These are phyloP conservation scores for Gymnopilus dilepis DNA, from an alignment of 768 basidiomycete species.

Conservation along the genomic window DNA sequence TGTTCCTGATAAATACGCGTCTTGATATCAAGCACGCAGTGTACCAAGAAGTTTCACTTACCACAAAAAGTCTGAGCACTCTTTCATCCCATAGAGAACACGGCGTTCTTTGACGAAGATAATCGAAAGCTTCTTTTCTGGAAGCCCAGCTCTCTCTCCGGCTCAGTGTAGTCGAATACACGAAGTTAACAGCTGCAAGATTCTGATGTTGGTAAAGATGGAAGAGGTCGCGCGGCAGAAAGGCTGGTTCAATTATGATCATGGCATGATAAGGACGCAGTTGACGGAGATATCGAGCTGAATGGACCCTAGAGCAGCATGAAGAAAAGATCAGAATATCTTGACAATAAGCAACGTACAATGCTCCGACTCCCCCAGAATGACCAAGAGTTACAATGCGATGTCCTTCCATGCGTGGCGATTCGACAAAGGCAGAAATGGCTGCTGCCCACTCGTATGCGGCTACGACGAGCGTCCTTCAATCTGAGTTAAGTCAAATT, in stretches of 20 bases:
- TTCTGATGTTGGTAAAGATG: constrained; percentile 32
- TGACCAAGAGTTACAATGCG: constrained; percentile 47
- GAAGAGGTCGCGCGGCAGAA: constrained; percentile 44
- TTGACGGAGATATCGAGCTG: constrained; percentile 36
- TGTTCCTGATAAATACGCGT: constrained; percentile 34
- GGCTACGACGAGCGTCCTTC: constrained; percentile 27
- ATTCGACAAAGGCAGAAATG: constrained; percentile 39
- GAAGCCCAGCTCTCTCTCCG: constrained; percentile 48
- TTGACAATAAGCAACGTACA: constrained; percentile 32
- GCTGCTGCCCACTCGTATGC: constrained; percentile 44
- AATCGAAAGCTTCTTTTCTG: constrained; percentile 45
- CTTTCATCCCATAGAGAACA: constrained; percentile 53
- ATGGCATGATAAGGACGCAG: constrained; percentile 37
- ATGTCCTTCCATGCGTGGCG: constrained; percentile 37
- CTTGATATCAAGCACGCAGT: not conserved
- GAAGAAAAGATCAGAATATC: not conserved
- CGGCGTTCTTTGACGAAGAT: constrained; percentile 46
- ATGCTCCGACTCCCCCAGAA: constrained; percentile 46
- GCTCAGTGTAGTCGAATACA: constrained; percentile 38
- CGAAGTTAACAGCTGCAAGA: constrained; percentile 42
- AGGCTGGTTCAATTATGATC: constrained; percentile 52
- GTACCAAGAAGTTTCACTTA: constrained; percentile 25
- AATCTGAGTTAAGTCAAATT: not conserved
- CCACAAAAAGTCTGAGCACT: constrained; percentile 41
- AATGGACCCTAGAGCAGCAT: constrained; percentile 38